Evolutionary conservation across 1,284 basidiomycete genomes (phyloP).

Genomic region (Wolfiporia cocos): DNA sequence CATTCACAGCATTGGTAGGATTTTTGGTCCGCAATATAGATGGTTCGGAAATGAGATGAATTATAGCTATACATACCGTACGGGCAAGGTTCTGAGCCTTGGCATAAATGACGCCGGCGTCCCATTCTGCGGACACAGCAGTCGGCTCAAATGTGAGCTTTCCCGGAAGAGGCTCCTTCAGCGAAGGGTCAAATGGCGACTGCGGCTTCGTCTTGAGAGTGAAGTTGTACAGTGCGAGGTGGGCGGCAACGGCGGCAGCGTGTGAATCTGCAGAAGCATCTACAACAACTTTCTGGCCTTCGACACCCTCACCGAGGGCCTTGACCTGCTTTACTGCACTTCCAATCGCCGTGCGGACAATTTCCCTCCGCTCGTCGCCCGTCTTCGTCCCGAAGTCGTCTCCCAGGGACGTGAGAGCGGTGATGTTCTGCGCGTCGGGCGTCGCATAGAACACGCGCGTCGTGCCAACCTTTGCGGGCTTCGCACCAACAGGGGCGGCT

Average conservation of each 20-base stretch:
- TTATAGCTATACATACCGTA: conserved; percentile 34
- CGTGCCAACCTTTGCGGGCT: conserved; percentile 55
- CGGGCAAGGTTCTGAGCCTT: conserved; percentile 82
- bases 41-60: neutral
- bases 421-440: conserved; percentile 34
- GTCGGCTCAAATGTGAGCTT: conserved; percentile 43
- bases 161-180: conserved; percentile 39
- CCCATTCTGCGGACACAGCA: conserved; percentile 52
- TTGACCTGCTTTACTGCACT: conserved; percentile 62
- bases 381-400: conserved; percentile 47
- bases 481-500: conserved; percentile 26
- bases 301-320: conserved; percentile 48
- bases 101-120: conserved; percentile 66
- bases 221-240: conserved; percentile 71
- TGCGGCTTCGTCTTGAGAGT: conserved; percentile 67
- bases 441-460: conserved; percentile 60
- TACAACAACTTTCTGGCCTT: conserved; percentile 41
- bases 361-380: conserved; percentile 48
- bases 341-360: conserved; percentile 61
- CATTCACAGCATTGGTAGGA: no score
- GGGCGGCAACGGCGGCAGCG: conserved; percentile 72
- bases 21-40: no score
- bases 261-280: conserved; percentile 67
- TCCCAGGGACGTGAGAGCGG: conserved; percentile 59
- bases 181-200: conserved; percentile 51